Evolutionary conservation across 2,329 filamentous ascomycete genomes (phyloP).

Genomic region (Ophiostoma sp.): DNA sequence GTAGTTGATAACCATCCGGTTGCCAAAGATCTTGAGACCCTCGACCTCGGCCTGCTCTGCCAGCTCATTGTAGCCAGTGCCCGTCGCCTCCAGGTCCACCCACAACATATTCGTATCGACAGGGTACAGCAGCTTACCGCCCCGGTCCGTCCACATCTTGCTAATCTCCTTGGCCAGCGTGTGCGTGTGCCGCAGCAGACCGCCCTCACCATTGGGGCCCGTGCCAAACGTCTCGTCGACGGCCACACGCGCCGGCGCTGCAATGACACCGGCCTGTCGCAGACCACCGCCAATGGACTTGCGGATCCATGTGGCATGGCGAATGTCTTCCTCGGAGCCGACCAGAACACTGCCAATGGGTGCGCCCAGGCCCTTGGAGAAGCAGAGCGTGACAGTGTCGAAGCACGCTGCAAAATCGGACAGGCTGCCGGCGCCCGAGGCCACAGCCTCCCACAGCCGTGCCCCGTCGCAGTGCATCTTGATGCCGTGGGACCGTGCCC

Average conservation of each 20-base stretch:
- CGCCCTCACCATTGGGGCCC: conserved; percentile 58
- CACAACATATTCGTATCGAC: conserved; percentile 93
- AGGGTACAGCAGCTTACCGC: conserved; percentile 67
- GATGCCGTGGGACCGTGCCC: conserved; percentile 57
- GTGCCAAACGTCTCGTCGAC: conserved; percentile 75
- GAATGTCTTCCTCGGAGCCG: conserved; percentile 54
- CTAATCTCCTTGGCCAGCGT: conserved; percentile 61
- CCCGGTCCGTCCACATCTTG: conserved; percentile 64
- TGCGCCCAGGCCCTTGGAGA: conserved; percentile 55
- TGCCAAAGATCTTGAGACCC: conserved; percentile 45
- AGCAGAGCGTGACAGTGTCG: conserved; percentile 60
- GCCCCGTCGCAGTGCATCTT: conserved; percentile 54
- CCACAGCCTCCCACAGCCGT: conserved; percentile 53
- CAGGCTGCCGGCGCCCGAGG: conserved; percentile 46
- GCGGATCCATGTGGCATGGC: conserved; percentile 70
- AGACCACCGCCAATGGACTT: conserved; percentile 81
- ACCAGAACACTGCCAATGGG: conserved; percentile 53
- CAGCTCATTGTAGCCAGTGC: conserved; percentile 44
- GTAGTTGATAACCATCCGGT: conserved; percentile 51
- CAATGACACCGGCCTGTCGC: conserved; percentile 73
- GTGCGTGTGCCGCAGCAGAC: conserved; percentile 62
- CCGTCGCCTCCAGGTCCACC: conserved; percentile 68
- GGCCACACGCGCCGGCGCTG: conserved; percentile 72
- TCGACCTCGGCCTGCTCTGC: conserved; percentile 43
- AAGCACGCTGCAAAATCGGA: conserved; percentile 47